phyloP scores from a whole-genome alignment of 1,139 yeast genomes.

The Geotrichum carabidarum region DNA sequence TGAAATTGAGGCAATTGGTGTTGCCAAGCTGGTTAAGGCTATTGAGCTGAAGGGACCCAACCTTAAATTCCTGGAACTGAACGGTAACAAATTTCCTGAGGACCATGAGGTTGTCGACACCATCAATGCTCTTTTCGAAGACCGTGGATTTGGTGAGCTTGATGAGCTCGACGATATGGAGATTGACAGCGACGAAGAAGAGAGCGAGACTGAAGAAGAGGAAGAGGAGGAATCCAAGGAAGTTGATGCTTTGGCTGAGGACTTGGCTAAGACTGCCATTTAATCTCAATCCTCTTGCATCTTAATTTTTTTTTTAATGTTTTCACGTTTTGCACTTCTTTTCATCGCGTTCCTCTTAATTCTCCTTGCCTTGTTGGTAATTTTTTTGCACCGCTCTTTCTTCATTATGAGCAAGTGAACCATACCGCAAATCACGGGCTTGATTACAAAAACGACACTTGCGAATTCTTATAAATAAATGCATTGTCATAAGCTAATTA shows the following conservation, averaged over 20 bases:
- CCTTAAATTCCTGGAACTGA: conserved; percentile 69
- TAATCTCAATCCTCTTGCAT: not conserved
- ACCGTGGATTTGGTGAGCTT: conserved; percentile 71
- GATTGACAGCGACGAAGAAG: conserved; percentile 81
- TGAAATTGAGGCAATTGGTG: conserved; percentile 68
- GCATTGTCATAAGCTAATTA: not conserved
- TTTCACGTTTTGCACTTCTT: not conserved
- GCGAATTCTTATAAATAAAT: not conserved
- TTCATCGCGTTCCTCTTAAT: not conserved
- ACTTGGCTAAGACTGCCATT: conserved; percentile 41
- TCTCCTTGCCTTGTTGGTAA: not conserved
- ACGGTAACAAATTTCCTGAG: conserved; percentile 86
- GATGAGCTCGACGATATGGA: conserved; percentile 94
- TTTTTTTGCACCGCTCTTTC: not conserved
- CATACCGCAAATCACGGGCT: too few species aligned
- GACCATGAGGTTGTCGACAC: conserved; percentile 57
- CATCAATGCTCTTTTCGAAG: conserved; percentile 60
- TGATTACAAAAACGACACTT: not conserved
- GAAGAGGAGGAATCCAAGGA: conserved; percentile 48
- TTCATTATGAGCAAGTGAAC: too few species aligned
- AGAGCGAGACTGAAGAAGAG: conserved; percentile 65
- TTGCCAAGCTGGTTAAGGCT: conserved; percentile 52
- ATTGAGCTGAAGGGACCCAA: conserved; percentile 54
- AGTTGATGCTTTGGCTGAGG: conserved; percentile 36
- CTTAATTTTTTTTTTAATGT: not conserved